Evolutionary conservation across 2,329 filamentous ascomycete species (phyloP).

Genomic region (Leptodontidium sp.): DNA sequence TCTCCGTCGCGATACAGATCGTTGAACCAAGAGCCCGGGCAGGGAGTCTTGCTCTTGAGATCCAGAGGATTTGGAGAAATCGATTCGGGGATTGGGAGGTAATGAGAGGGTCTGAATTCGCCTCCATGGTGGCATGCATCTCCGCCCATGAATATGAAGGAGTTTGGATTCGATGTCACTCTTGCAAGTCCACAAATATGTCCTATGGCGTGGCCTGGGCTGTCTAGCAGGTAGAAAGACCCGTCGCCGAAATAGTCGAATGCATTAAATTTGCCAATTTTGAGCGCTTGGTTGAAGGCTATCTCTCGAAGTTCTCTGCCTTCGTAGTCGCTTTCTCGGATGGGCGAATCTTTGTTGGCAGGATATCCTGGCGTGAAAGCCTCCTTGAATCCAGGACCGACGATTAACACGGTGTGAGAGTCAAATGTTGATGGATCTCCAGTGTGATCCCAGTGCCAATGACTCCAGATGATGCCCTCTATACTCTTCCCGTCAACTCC

Average conservation of each 20-base stretch:
- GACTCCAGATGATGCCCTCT: slow-evolving; percentile 48
- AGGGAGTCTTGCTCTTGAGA: slow-evolving; percentile 43
- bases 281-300: slow-evolving; percentile 47
- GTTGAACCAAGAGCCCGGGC: slow-evolving; percentile 53
- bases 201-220: slow-evolving; percentile 59
- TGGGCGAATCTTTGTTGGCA: slow-evolving; percentile 48
- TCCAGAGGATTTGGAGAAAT: slow-evolving; percentile 53
- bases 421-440: slow-evolving; percentile 55
- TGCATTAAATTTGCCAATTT: slow-evolving; percentile 56
- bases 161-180: slow-evolving; percentile 45
- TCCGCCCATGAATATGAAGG: slow-evolving; percentile 60
- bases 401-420: slow-evolving; percentile 52
- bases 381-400: slow-evolving; percentile 56
- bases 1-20: slow-evolving; percentile 48
- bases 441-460: slow-evolving; percentile 53
- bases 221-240: slow-evolving; percentile 60
- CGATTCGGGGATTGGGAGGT: slow-evolving; percentile 49
- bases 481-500: slow-evolving; percentile 47
- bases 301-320: slow-evolving; percentile 49
- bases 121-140: slow-evolving; percentile 56
- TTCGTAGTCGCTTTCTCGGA: slow-evolving; percentile 53
- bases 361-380: slow-evolving; percentile 55
- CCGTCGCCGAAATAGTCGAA: slow-evolving; percentile 65
- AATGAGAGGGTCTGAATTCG: slow-evolving; percentile 54
- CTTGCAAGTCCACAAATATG: slow-evolving; percentile 54